phyloP scores from a whole-genome alignment of 441 rosid species.

The Populus hybrid region DNA sequence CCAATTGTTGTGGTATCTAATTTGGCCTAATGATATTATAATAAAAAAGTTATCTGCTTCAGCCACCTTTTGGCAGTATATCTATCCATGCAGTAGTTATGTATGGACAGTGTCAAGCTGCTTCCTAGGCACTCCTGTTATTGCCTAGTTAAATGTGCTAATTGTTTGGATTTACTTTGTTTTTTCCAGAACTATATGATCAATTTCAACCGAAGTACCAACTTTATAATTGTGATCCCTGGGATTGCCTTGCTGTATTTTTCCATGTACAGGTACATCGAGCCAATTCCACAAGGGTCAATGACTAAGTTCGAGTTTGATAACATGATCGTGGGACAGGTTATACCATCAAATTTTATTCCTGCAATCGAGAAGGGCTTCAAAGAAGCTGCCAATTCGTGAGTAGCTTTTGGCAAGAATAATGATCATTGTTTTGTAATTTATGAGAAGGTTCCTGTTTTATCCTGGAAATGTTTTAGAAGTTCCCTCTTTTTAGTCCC shows the following conservation, averaged over 20 bases:
- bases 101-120: neutral
- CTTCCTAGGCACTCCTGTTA: neutral
- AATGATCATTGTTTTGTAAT: neutral
- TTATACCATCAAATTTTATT: constrained; percentile 83
- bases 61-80: neutral
- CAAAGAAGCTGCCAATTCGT: constrained; percentile 98
- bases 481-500: neutral
- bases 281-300: constrained; percentile 71
- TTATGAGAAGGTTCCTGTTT: neutral
- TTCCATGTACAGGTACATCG: constrained; percentile 54
- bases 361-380: constrained; percentile 99
- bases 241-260: neutral
- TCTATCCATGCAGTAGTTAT: neutral
- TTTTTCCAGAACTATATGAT: neutral
- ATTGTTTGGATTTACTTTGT: neutral
- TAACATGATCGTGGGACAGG: constrained; percentile 92
- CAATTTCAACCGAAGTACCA: neutral
- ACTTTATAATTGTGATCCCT: neutral
- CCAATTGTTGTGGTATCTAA: neutral
- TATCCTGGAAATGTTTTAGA: neutral
- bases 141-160: constrained; percentile 1
- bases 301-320: constrained; percentile 81
- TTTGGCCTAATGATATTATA: neutral
- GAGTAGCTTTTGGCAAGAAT: constrained; percentile 20
- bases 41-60: neutral